Evolutionary conservation across 805 yeast species (phyloP).

Genomic region (Wickerhamiella alocasiicola): DNA sequence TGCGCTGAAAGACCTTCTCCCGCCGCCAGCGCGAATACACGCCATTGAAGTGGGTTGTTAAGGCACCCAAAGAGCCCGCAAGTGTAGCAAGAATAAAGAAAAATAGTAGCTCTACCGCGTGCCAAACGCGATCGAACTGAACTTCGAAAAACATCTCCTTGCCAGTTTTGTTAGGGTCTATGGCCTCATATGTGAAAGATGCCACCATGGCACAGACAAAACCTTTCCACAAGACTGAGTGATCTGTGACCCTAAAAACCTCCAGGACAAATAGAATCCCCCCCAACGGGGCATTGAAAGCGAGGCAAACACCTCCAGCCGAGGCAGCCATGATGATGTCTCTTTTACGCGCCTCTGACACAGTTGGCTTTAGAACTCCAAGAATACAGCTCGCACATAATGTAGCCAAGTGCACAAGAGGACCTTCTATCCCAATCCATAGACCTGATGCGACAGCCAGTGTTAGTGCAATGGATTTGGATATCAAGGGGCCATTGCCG

Average conservation of each 20-base stretch:
- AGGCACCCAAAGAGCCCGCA: constrained; percentile 57
- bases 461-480: constrained; percentile 46
- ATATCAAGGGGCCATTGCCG: constrained; percentile 38
- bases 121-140: constrained; percentile 59
- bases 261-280: constrained; percentile 74
- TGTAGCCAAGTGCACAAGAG: constrained; percentile 67
- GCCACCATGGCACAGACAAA: constrained; percentile 70
- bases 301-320: constrained; percentile 75
- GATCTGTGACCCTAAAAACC: constrained; percentile 28
- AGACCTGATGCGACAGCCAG: constrained; percentile 63
- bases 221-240: constrained; percentile 67
- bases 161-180: constrained; percentile 40
- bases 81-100: constrained; percentile 55
- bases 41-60: constrained; percentile 39
- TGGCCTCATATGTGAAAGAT: constrained; percentile 43
- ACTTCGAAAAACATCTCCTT: constrained; percentile 52
- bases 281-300: constrained; percentile 79
- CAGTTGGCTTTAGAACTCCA: neutral
- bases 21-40: constrained; percentile 24
- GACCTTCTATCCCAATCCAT: constrained; percentile 82
- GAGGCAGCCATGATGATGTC: constrained; percentile 63
- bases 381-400: constrained; percentile 27
- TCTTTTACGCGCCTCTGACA: constrained; percentile 31
- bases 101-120: constrained; percentile 55
- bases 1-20: constrained; percentile 16